A percentile compares a stretch with the other conserved stretches of the same genome.
Conservation (phyloP, 345 rosid species). For the Euphorbia pulcherrima region DNA sequence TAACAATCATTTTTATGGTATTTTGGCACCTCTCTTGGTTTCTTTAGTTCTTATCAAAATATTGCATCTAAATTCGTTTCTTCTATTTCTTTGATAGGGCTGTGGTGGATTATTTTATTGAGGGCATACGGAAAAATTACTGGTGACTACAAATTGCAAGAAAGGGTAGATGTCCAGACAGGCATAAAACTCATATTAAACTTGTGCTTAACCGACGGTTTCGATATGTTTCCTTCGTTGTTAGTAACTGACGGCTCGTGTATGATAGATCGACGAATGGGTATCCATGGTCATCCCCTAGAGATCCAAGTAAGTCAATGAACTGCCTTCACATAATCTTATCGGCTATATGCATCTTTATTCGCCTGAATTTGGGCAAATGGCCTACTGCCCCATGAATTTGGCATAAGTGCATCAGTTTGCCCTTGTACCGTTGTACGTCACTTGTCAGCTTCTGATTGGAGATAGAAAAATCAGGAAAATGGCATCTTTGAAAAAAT, state of each 20-base stretch:
- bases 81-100: slow-evolving; percentile 15
- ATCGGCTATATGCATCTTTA: no score
- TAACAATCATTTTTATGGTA: background rate
- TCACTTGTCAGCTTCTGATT: no score
- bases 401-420: no score
- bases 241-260: slow-evolving; percentile 36
- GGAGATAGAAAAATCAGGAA: no score
- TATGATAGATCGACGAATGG: slow-evolving; percentile 38
- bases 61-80: slow-evolving; percentile 5
- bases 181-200: slow-evolving; percentile 31
- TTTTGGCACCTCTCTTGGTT: background rate
- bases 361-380: no score
- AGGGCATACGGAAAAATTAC: slow-evolving; percentile 35
- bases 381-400: no score
- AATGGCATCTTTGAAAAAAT: no score
- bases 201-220: slow-evolving; percentile 32
- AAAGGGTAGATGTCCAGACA: slow-evolving; percentile 36
- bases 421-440: no score
- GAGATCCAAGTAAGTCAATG: slow-evolving; percentile 31
- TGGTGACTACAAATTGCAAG: slow-evolving; percentile 34
- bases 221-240: slow-evolving; percentile 36
- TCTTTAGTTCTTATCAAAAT: slow-evolving; percentile 1
- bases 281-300: slow-evolving; percentile 36
- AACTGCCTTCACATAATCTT: background rate
- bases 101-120: slow-evolving; percentile 36